Evolutionary conservation across 1,284 basidiomycete genomes (phyloP).

Genomic region (Cryptococcus amylolentus): DNA sequence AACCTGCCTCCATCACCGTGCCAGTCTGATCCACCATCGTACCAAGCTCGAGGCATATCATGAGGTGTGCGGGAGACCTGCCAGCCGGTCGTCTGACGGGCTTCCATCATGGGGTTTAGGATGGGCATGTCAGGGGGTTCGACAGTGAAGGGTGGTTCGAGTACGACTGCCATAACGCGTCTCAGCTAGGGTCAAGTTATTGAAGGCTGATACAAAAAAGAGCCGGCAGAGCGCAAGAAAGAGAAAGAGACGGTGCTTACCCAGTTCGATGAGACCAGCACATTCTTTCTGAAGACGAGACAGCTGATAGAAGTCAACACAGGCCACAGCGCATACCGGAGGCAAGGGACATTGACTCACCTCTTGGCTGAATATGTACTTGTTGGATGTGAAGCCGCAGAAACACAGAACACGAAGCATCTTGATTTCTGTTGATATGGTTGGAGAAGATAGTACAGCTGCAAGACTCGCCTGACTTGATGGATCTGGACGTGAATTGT

Average conservation of each 20-base stretch:
- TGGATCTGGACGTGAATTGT: no score
- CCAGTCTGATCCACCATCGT: neutral
- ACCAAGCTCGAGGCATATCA: no score
- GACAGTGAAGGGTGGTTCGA: neutral
- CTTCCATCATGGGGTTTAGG: neutral
- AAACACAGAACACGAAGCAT: constrained; percentile 1
- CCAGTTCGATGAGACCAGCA: neutral
- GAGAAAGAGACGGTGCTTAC: neutral
- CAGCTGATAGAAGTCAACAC: neutral
- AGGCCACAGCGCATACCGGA: neutral
- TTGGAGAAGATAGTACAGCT: no score
- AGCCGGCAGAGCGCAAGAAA: neutral
- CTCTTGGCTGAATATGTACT: constrained; percentile 1
- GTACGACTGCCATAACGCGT: neutral
- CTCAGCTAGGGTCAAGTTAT: neutral
- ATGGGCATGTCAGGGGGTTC: neutral
- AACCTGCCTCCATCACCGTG: neutral
- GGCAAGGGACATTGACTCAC: neutral
- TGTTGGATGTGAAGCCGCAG: constrained; percentile 1
- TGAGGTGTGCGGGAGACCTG: neutral
- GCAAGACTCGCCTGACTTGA: no score
- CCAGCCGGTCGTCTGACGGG: neutral
- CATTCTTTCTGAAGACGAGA: neutral
- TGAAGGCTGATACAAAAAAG: neutral
- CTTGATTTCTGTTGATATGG: neutral